Conservation (phyloP, 2,329 filamentous ascomycete species). For the Aspergillus spinulosporus region DNA sequence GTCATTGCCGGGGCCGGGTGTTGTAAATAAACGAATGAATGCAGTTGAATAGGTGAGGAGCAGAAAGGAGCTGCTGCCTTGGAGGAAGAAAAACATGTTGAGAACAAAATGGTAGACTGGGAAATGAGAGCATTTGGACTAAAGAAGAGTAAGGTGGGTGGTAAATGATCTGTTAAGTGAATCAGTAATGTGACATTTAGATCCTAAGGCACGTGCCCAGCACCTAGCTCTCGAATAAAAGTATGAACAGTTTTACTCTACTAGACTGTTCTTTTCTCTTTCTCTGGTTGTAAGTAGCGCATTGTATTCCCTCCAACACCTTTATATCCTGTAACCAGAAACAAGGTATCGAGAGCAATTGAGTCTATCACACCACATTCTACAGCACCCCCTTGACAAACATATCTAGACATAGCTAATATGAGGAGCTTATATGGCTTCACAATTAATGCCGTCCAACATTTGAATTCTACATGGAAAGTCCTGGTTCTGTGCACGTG, state of each 20-base stretch:
- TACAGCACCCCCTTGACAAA: too few relatives aligned
- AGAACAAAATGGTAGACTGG: not conserved
- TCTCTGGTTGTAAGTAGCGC: too few relatives aligned
- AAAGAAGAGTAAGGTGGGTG: not conserved
- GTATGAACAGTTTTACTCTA: not conserved
- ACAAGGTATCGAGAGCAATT: too few relatives aligned
- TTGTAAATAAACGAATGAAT: not conserved
- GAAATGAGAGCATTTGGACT: slow-evolving; percentile 1
- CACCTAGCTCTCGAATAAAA: not conserved
- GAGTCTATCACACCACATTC: too few relatives aligned
- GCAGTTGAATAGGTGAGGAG: not conserved
- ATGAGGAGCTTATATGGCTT: too few relatives aligned
- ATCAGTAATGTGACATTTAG: not conserved
- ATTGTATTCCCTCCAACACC: too few relatives aligned
- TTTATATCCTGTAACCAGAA: too few relatives aligned
- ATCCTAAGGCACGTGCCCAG: not conserved
- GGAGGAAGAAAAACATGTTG: not conserved
- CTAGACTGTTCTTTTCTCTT: too few relatives aligned
- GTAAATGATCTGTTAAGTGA: not conserved
- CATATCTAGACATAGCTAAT: too few relatives aligned
- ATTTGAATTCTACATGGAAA: too few relatives aligned
- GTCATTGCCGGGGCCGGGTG: not conserved
- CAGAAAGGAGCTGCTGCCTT: not conserved
- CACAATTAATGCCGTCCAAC: too few relatives aligned
- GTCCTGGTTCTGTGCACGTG: too few relatives aligned